Evolutionary conservation across 352 stramenopile genomes (phyloP).

Genomic region (Thalassiosira livingstoniorum): DNA sequence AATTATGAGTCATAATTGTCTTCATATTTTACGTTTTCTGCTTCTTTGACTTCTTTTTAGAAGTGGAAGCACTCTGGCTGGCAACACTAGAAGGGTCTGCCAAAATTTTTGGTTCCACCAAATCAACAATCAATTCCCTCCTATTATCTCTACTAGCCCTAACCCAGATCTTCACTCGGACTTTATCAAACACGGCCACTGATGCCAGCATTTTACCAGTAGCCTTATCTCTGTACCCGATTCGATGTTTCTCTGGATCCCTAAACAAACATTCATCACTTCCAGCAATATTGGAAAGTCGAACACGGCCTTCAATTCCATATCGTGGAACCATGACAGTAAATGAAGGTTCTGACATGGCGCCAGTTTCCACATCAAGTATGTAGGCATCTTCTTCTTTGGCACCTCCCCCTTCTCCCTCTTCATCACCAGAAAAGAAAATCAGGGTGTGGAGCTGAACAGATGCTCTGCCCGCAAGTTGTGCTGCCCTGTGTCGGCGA

Average conservation of each 20-base stretch:
- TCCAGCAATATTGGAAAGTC: constrained; percentile 83
- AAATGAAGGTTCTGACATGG: constrained; percentile 81
- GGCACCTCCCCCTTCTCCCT: constrained; percentile 45
- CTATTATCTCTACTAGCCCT: constrained; percentile 64
- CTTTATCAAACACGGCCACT: constrained; percentile 85
- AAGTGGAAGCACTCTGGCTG: neutral
- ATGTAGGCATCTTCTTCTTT: constrained; percentile 91
- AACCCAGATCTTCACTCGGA: constrained; percentile 81
- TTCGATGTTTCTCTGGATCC: constrained; percentile 58
- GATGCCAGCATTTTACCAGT: constrained; percentile 51
- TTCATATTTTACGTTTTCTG: constrained; percentile 28
- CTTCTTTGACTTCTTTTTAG: constrained; percentile 27
- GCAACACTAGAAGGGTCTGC: constrained; percentile 17
- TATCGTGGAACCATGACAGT: constrained; percentile 97
- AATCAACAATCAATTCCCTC: constrained; percentile 76
- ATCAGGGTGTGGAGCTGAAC: constrained; percentile 97
- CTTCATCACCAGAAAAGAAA: constrained; percentile 91
- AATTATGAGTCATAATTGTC: no score
- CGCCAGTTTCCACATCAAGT: constrained; percentile 93
- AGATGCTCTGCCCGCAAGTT: constrained; percentile 95
- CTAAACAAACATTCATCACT: constrained; percentile 63
- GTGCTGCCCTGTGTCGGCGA: constrained; percentile 93
- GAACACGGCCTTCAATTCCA: constrained; percentile 97
- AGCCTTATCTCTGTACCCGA: constrained; percentile 65
- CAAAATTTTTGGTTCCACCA: constrained; percentile 60